Base-by-base conservation (phyloP, 2,329 filamentous ascomycete species). In the Scopulariopsis brevicaulis region DNA sequence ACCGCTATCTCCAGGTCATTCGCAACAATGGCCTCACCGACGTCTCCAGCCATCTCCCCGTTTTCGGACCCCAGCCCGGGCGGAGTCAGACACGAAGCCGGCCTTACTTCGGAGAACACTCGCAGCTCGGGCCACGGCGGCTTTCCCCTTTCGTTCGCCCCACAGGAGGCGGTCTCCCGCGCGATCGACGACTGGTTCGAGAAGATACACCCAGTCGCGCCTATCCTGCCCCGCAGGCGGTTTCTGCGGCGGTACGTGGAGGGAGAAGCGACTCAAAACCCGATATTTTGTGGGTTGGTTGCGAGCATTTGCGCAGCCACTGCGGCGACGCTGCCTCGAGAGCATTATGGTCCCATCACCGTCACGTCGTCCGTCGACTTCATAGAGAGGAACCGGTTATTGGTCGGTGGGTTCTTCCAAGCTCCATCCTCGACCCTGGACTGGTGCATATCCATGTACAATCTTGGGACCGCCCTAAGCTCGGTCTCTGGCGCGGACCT, bases 401-500 rank as follows among this genome's bases (percentile, higher is more conserved):
- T 70, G 7, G 61, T 60, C 11, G 58, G 58, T 10, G 37, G 37
- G 4, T 40, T 40, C 37, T 18, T 40, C 37, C 37, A 40, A 10
- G 37, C 37, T 11, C 54, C 63, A 0, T 52, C 58, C 0, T 71
- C 69, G 53, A 65, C 65, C 2, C 58, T 72, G 1, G 69, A 73
- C 53, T 71, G 69, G 62, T 70, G 69, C 59, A 65, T 70, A 20
- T 66, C 69, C 24, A 67, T 69, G 63, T 73, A 73, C 56, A 70
- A 73, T 40, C 58, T 72, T 4, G 65, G 67, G 3, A 64, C 59
- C 1, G 64, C 70, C 0, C 59, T 66, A 7, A 34, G 37, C 7
- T 57, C 62, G 35, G 50, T 64, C 43, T 51, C 59, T 35, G 61
- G 62, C 3, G 11, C 18, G 37, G 18, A 40, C 37, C 24, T 60